Evolutionary conservation across 2,329 filamentous ascomycete genomes (phyloP).

Genomic region (Colletotrichum neosansevieriae): DNA sequence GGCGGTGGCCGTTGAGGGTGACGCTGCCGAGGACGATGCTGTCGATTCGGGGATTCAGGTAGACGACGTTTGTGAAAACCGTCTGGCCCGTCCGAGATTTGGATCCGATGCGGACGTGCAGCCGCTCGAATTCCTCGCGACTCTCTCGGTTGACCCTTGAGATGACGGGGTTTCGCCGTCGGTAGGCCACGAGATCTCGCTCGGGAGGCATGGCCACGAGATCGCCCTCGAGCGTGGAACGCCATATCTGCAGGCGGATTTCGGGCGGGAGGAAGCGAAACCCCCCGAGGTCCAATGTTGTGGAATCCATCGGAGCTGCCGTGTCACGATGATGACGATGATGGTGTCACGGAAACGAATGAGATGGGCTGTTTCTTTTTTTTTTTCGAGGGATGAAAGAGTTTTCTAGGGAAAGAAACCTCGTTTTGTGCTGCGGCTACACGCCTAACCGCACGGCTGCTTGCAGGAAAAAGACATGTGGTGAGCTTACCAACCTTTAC

Average conservation of each 20-base stretch:
- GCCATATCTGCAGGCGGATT: slow-evolving; percentile 6
- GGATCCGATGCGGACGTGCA: background rate
- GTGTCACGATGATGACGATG: background rate
- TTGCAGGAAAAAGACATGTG: too few relatives aligned
- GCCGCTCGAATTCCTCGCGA: slow-evolving; percentile 3
- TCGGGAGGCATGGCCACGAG: slow-evolving; percentile 7
- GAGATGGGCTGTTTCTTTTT: too few relatives aligned
- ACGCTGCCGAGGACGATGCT: too few relatives aligned
- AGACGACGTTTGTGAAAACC: background rate
- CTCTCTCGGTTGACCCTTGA: slow-evolving; percentile 18
- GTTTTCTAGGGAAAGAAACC: too few relatives aligned
- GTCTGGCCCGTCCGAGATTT: background rate
- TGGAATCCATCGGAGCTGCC: background rate
- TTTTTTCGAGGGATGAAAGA: too few relatives aligned
- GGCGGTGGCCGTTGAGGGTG: too few relatives aligned
- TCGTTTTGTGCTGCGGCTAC: too few relatives aligned
- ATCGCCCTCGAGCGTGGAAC: background rate
- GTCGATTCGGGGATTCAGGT: background rate
- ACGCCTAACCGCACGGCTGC: too few relatives aligned
- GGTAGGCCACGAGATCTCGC: background rate
- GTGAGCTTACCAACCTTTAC: too few relatives aligned
- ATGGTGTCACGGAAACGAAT: too few relatives aligned
- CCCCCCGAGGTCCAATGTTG: background rate
- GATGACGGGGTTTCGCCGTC: slow-evolving; percentile 4
- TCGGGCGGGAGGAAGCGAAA: slow-evolving; percentile 11